Evolutionary conservation across 352 stramenopile species (phyloP).

Genomic region (Hyaloperonospora brassicae): DNA sequence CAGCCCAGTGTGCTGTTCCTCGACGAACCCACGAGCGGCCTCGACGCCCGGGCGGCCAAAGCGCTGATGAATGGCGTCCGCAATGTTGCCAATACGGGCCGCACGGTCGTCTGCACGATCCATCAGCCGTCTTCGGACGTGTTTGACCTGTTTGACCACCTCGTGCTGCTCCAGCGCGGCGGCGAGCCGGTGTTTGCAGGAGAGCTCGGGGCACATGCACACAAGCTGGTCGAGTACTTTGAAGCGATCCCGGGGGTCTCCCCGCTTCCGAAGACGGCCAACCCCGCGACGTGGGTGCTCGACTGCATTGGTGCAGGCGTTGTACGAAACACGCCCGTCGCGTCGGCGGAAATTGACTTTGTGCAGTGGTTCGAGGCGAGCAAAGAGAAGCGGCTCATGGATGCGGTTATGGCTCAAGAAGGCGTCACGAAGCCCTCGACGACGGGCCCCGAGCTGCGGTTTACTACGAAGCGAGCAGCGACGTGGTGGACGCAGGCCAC

Average conservation of each 20-base stretch:
- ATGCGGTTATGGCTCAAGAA: constrained; percentile 14
- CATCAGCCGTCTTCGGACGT: constrained; percentile 22
- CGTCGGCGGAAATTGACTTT: constrained; percentile 25
- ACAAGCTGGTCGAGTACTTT: constrained; percentile 6
- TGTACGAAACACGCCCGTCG: constrained; percentile 3
- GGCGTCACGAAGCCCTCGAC: constrained; percentile 14
- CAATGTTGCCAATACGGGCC: constrained; percentile 50
- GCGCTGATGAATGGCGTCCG: constrained; percentile 69
- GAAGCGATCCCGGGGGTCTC: constrained; percentile 5
- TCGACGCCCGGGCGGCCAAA: constrained; percentile 67
- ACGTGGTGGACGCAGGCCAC: constrained; percentile 21
- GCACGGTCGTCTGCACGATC: constrained; percentile 55
- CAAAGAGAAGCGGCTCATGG: constrained; percentile 14
- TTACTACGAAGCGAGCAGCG: constrained; percentile 27
- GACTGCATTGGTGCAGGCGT: constrained; percentile 31
- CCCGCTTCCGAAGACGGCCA: constrained; percentile 3
- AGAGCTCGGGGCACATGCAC: constrained; percentile 13
- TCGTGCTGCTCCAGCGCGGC: constrained; percentile 66
- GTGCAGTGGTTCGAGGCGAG: constrained; percentile 33
- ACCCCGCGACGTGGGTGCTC: constrained; percentile 27
- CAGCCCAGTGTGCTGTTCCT: constrained; percentile 70
- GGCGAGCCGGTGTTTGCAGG: constrained; percentile 46
- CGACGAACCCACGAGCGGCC: constrained; percentile 43
- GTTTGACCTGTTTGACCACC: constrained; percentile 54
- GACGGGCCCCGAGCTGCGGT: constrained; percentile 23